phyloP scores from a whole-genome alignment of 228 moss, liverwort and hornwort genomes.

The Sphagnum magellanicum region DNA sequence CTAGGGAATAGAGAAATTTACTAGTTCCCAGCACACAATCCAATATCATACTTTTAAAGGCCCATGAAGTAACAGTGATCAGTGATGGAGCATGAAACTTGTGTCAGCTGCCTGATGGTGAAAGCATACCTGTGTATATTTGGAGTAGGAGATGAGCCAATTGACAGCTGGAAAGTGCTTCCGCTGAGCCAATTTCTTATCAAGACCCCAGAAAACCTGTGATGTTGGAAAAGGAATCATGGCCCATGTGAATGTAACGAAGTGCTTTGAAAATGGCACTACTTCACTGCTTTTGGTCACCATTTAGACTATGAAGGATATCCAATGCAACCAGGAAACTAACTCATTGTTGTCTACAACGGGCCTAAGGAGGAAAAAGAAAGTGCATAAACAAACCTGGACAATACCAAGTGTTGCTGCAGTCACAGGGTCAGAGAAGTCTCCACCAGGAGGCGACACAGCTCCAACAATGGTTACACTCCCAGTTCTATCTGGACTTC shows the following conservation, averaged over 20 bases:
- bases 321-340: no score
- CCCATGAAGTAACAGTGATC: no score
- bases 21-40: no score
- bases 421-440: constrained; percentile 57
- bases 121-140: constrained; percentile 27
- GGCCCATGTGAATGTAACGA: neutral
- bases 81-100: no score
- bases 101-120: neutral
- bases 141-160: constrained; percentile 59
- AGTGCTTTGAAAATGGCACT: no score
- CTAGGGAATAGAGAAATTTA: no score
- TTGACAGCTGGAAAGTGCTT: constrained; percentile 55
- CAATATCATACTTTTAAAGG: no score
- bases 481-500: constrained; percentile 25
- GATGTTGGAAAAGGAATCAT: neutral
- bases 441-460: constrained; percentile 54
- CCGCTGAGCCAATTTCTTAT: constrained; percentile 49
- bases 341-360: no score
- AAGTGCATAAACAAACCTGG: constrained; percentile 10
- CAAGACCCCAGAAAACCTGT: constrained; percentile 52
- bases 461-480: constrained; percentile 51
- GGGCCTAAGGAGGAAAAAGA: no score
- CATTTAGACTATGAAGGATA: no score
- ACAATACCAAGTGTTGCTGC: constrained; percentile 51
- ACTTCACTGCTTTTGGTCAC: no score